Percentiles rank a stretch among this genome's conserved stretches.
Evolutionary conservation across 2,329 filamentous ascomycete species (phyloP).

Genomic region (Fusarium irregulare): DNA sequence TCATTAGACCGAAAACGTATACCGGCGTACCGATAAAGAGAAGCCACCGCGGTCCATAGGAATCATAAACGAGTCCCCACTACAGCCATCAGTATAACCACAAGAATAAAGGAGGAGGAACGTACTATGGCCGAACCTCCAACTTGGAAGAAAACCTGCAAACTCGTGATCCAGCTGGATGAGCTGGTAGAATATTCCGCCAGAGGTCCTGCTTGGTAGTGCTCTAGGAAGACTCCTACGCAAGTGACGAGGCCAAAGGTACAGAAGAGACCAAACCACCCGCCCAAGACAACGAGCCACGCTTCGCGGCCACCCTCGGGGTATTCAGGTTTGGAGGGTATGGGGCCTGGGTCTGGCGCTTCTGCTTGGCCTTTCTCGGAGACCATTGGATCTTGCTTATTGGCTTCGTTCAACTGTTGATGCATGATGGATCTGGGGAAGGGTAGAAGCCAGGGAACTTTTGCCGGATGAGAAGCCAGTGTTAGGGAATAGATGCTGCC

Average conservation of each 20-base stretch:
- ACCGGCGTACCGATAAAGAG: background rate
- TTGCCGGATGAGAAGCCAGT: too few relatives aligned
- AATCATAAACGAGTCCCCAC: conserved; percentile 7
- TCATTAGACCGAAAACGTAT: background rate
- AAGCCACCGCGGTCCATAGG: background rate
- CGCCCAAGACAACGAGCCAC: background rate
- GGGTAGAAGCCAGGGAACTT: too few relatives aligned
- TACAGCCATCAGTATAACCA: rapidly evolving
- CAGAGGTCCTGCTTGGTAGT: rapidly evolving
- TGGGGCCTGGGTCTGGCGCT: background rate
- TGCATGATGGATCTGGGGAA: too few relatives aligned
- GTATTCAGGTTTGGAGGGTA: rapidly evolving
- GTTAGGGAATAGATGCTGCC: too few relatives aligned
- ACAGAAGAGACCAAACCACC: conserved; percentile 8
- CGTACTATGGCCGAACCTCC: background rate
- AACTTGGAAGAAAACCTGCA: background rate
- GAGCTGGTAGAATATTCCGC: background rate
- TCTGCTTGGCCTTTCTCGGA: rapidly evolving
- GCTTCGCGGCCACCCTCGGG: background rate
- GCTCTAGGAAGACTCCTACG: background rate
- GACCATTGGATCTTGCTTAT: rapidly evolving
- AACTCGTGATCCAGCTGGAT: background rate
- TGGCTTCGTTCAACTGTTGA: too few relatives aligned
- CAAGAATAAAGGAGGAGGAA: rapidly evolving
- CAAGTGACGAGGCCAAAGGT: background rate